phyloP scores from a whole-genome alignment of 768 basidiomycete species.

The Tylopilus intermedius region DNA sequence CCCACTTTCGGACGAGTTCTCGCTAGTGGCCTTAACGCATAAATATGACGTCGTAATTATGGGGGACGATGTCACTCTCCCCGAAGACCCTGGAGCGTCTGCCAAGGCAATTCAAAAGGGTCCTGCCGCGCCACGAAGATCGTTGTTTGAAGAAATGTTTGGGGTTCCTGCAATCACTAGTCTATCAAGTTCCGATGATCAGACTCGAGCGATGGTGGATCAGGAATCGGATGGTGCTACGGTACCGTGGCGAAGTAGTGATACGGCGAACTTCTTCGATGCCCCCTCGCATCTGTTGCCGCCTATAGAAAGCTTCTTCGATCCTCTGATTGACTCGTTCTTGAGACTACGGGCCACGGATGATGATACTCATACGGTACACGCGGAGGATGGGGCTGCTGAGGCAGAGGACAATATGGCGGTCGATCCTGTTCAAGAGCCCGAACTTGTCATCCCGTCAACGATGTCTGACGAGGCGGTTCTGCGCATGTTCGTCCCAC shows the following conservation, averaged over 20 bases:
- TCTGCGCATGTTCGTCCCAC: slow-evolving; percentile 51
- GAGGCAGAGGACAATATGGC: slow-evolving; percentile 44
- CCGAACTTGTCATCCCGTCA: slow-evolving; percentile 21
- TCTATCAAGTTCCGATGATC: slow-evolving; percentile 20
- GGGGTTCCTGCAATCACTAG: slow-evolving; percentile 65
- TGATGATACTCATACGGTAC: slow-evolving; percentile 10
- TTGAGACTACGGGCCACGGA: slow-evolving; percentile 30
- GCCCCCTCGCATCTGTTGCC: slow-evolving; percentile 75
- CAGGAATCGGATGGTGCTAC: slow-evolving; percentile 15
- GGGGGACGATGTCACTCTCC: slow-evolving; percentile 50
- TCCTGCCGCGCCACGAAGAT: slow-evolving; percentile 37
- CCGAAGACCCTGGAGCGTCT: slow-evolving; percentile 40
- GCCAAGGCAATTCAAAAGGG: slow-evolving; percentile 35
- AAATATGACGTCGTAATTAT: slow-evolving; percentile 62
- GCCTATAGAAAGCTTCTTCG: slow-evolving; percentile 66
- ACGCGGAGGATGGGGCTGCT: slow-evolving; percentile 23
- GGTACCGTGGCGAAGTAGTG: slow-evolving; percentile 37
- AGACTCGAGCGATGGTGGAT: slow-evolving; percentile 11
- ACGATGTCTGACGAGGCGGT: slow-evolving; percentile 47
- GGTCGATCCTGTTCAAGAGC: slow-evolving; percentile 28
- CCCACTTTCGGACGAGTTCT: slow-evolving; percentile 37
- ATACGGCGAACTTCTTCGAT: slow-evolving; percentile 50
- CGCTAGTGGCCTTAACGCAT: slow-evolving; percentile 65
- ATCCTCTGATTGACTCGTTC: slow-evolving; percentile 52
- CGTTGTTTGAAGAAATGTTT: slow-evolving; percentile 89